These are phyloP conservation scores for Umbelopsis sp. DNA, from an alignment of 192 early-diverging fungal genomes.

Conservation along the genomic window DNA sequence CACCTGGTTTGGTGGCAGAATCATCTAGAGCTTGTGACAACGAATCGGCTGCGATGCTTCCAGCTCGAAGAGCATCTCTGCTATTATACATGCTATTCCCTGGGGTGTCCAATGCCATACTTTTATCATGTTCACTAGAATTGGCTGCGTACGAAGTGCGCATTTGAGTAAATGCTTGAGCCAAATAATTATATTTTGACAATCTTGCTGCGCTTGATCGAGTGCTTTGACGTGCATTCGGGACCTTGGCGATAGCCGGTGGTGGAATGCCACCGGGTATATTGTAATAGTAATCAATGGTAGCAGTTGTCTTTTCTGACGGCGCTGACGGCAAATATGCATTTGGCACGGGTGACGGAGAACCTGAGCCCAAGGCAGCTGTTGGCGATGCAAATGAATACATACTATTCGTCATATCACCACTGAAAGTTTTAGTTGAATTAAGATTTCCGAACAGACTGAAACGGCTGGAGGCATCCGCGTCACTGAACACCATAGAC, in stretches of 20 bases:
- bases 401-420: background rate
- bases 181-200: conserved; percentile 44
- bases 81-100: background rate
- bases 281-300: conserved; percentile 26
- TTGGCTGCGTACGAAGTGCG: conserved; percentile 23
- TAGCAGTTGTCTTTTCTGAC: conserved; percentile 30
- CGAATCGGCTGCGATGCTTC: conserved; percentile 3
- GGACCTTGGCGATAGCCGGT: background rate
- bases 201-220: conserved; percentile 33
- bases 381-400: conserved; percentile 28
- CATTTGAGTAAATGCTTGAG: conserved; percentile 46
- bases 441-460: background rate
- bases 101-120: background rate
- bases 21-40: background rate
- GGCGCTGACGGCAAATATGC: conserved; percentile 10
- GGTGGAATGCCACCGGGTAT: background rate
- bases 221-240: conserved; percentile 1
- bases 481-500: conserved; percentile 25
- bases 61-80: conserved; percentile 2
- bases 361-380: conserved; percentile 13
- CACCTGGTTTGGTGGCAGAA: background rate
- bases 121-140: background rate
- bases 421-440: background rate
- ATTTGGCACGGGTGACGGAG: background rate
- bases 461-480: background rate